Percentiles rank a stretch among this genome's conserved stretches.
Evolutionary conservation across 371 early-diverging fungal genomes (phyloP).

Genomic region (Batkoa obscura): DNA sequence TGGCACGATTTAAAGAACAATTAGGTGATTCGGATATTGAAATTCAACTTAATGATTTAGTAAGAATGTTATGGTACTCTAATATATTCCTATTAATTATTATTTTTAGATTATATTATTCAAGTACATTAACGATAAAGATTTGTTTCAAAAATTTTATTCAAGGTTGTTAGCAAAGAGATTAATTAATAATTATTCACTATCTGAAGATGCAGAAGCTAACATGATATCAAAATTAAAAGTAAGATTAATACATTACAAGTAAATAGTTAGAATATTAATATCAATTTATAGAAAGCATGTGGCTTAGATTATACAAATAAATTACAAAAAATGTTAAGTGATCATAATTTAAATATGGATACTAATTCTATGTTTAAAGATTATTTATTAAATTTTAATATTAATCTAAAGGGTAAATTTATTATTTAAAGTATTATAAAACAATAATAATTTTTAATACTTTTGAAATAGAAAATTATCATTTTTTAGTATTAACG

Average conservation of each 20-base stretch:
- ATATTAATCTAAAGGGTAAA: constrained; percentile 10
- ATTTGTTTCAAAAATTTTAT: constrained; percentile 88
- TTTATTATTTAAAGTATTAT: constrained; percentile 21
- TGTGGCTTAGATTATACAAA: constrained; percentile 83
- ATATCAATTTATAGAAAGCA: constrained; percentile 35
- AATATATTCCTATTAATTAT: neutral
- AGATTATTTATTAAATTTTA: constrained; percentile 17
- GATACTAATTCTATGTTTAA: constrained; percentile 57
- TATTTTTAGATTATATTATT: constrained; percentile 39
- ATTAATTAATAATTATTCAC: constrained; percentile 54
- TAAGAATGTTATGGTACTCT: constrained; percentile 15
- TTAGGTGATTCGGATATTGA: constrained; percentile 36
- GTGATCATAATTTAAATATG: constrained; percentile 65
- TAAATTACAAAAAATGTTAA: constrained; percentile 82
- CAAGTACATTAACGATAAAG: constrained; percentile 84
- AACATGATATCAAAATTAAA: constrained; percentile 65
- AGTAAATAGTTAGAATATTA: neutral
- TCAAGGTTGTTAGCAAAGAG: constrained; percentile 71
- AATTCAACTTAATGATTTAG: constrained; percentile 60
- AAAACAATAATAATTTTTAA: constrained; percentile 65
- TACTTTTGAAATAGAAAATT: constrained; percentile 18
- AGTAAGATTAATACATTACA: constrained; percentile 9
- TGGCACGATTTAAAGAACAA: neutral
- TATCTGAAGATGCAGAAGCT: constrained; percentile 66
- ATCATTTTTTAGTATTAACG: constrained; percentile 37